Evolutionary conservation across 1,139 yeast species (phyloP).

Genomic region (Debaryomycetaceae sp.): DNA sequence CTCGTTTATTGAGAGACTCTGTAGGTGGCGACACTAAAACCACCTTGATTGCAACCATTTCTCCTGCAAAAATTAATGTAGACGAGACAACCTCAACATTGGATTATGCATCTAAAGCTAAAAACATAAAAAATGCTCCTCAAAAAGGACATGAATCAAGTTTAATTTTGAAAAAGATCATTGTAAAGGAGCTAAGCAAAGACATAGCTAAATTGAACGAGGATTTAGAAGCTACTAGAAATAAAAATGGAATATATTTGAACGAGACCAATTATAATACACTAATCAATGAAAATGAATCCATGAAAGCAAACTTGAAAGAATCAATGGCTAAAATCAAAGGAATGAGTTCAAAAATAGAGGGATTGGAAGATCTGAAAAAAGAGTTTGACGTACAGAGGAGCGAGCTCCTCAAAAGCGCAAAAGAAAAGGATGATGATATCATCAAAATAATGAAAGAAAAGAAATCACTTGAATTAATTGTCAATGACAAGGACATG

Average conservation of each 20-base stretch:
- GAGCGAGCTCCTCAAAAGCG: conserved; percentile 6
- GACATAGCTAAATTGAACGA: conserved; percentile 55
- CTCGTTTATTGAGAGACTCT: conserved; percentile 76
- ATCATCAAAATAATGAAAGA: conserved; percentile 6
- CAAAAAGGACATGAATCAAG: conserved; percentile 54
- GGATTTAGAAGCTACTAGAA: conserved; percentile 60
- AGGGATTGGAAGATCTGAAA: conserved; percentile 5
- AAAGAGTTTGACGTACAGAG: conserved; percentile 4
- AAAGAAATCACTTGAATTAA: conserved; percentile 5
- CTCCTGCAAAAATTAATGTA: conserved; percentile 69
- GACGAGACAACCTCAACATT: conserved; percentile 82
- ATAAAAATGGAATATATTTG: conserved; percentile 62
- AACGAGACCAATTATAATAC: conserved; percentile 56
- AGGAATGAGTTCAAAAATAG: conserved; percentile 12
- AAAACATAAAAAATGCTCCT: conserved; percentile 71
- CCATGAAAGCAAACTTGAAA: conserved; percentile 21
- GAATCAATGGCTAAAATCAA: conserved; percentile 16
- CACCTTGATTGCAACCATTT: conserved; percentile 73
- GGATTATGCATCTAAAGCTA: conserved; percentile 82
- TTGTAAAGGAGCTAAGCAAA: conserved; percentile 53
- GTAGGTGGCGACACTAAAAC: conserved; percentile 83
- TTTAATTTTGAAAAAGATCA: conserved; percentile 53
- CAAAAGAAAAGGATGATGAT: conserved; percentile 9
- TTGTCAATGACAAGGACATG: conserved; percentile 3
- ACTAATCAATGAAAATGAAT: conserved; percentile 33